Percentiles rank a stretch among this genome's conserved stretches.
phyloP scores from a whole-genome alignment of 331 rosid genomes.

The Telfairia occidentalis region DNA sequence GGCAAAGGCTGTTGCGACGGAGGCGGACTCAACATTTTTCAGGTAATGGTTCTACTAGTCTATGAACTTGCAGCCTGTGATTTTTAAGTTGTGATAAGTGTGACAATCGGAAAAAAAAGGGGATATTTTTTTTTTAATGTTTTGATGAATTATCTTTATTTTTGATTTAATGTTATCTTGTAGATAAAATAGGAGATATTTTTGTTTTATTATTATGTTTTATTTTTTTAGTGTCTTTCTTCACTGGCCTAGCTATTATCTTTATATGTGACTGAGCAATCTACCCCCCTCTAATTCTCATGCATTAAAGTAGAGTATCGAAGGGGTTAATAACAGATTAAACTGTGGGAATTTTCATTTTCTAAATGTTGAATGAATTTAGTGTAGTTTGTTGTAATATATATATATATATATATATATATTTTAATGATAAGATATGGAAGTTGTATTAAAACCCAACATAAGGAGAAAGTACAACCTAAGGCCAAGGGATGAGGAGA shows the following conservation, averaged over 20 bases:
- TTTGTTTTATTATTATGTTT: too few relatives aligned
- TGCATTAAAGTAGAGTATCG: not conserved
- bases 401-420: too few relatives aligned
- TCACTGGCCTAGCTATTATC: not conserved
- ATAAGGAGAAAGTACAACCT: too few relatives aligned
- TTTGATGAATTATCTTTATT: too few relatives aligned
- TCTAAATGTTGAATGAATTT: not conserved
- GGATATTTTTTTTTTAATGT: too few relatives aligned
- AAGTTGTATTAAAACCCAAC: too few relatives aligned
- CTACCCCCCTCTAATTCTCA: not conserved
- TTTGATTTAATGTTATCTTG: too few relatives aligned
- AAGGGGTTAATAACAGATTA: not conserved
- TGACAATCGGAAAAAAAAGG: too few relatives aligned
- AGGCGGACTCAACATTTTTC: slow-evolving; percentile 95
- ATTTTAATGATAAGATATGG: too few relatives aligned
- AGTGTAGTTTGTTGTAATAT: not conserved
- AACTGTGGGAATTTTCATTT: not conserved
- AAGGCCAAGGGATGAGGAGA: too few relatives aligned
- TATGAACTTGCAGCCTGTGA: not conserved
- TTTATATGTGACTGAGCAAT: not conserved
- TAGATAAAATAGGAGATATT: too few relatives aligned
- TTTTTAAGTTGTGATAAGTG: not conserved
- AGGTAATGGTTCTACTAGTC: slow-evolving; percentile 35
- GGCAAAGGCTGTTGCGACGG: slow-evolving; percentile 99
- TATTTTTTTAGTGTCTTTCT: too few relatives aligned